Conservation (phyloP, 1,284 basidiomycete genomes). For the Leccinum fallax region DNA sequence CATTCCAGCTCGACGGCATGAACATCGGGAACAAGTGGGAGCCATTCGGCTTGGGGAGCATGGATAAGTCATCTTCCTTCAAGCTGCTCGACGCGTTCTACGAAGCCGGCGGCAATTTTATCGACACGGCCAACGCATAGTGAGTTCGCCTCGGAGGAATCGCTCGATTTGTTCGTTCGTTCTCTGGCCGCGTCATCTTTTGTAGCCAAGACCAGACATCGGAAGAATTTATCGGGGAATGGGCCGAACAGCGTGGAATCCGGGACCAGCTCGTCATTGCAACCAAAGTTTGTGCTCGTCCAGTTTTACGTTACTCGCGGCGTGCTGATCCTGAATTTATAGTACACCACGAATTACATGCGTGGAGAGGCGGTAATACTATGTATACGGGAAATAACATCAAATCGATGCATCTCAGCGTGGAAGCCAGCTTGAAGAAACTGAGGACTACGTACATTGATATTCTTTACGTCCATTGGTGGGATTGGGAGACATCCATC, state of each 20-base stretch:
- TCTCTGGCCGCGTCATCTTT: neutral
- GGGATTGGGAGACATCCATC: conserved; percentile 42
- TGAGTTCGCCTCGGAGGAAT: conserved; percentile 8
- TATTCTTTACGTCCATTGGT: conserved; percentile 42
- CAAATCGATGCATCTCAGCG: conserved; percentile 35
- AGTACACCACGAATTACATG: conserved; percentile 36
- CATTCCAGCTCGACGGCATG: conserved; percentile 56
- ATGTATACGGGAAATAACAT: conserved; percentile 41
- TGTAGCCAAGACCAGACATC: conserved; percentile 42
- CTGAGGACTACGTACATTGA: conserved; percentile 43
- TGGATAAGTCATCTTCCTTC: conserved; percentile 42
- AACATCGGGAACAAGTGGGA: conserved; percentile 53
- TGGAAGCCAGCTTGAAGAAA: conserved; percentile 42
- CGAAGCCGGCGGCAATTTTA: conserved; percentile 42
- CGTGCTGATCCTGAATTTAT: conserved; percentile 8
- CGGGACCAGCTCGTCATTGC: conserved; percentile 50
- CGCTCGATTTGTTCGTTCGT: neutral
- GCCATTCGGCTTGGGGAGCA: conserved; percentile 29
- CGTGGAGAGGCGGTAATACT: conserved; percentile 14
- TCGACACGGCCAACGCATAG: conserved; percentile 42
- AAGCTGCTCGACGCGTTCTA: conserved; percentile 44
- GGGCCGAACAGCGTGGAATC: conserved; percentile 45
- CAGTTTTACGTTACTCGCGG: neutral
- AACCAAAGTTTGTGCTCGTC: conserved; percentile 40
- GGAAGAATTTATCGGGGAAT: conserved; percentile 49